These are phyloP conservation scores for Aspergillus heteromorphus DNA, from an alignment of 495 filamentous ascomycete species.

Conservation along the genomic window DNA sequence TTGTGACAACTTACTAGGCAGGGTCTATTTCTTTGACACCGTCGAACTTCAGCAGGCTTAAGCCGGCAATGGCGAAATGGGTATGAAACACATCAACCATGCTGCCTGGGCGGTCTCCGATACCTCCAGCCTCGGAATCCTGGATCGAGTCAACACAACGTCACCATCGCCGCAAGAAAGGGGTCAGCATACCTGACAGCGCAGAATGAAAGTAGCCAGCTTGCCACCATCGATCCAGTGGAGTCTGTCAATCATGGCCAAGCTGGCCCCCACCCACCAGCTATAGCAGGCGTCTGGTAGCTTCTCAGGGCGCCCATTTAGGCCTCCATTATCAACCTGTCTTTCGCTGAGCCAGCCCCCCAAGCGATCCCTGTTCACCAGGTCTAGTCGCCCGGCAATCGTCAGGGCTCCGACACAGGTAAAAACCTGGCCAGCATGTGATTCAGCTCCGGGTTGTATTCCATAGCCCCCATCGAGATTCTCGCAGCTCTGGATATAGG, in stretches of 20 bases:
- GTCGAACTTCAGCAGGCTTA: conserved; percentile 74
- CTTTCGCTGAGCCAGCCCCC: conserved; percentile 90
- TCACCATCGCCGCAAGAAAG: neutral
- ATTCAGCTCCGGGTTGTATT: conserved; percentile 80
- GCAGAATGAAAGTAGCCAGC: conserved; percentile 73
- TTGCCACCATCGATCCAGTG: conserved; percentile 87
- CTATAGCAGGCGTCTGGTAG: conserved; percentile 95
- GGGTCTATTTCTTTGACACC: conserved; percentile 80
- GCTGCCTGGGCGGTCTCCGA: conserved; percentile 86
- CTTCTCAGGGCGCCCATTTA: conserved; percentile 95
- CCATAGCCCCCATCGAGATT: conserved; percentile 96
- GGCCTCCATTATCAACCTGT: conserved; percentile 77
- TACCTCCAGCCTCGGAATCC: conserved; percentile 76
- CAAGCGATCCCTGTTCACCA: conserved; percentile 76
- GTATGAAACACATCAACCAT: conserved; percentile 99
- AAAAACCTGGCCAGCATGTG: conserved; percentile 88
- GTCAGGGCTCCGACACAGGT: conserved; percentile 87
- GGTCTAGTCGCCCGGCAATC: conserved; percentile 75
- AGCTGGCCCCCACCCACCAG: conserved; percentile 91
- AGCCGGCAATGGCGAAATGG: conserved; percentile 76
- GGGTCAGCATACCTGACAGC: conserved; percentile 57
- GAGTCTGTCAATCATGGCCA: conserved; percentile 80
- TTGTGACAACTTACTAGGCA: conserved; percentile 59
- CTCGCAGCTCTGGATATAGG: conserved; percentile 70
- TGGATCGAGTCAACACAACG: conserved; percentile 32